Percentiles rank a stretch among this genome's conserved stretches.
These are phyloP conservation scores for Cercospora beticola DNA, from an alignment of 2,329 filamentous ascomycete species.

Conservation along the genomic window DNA sequence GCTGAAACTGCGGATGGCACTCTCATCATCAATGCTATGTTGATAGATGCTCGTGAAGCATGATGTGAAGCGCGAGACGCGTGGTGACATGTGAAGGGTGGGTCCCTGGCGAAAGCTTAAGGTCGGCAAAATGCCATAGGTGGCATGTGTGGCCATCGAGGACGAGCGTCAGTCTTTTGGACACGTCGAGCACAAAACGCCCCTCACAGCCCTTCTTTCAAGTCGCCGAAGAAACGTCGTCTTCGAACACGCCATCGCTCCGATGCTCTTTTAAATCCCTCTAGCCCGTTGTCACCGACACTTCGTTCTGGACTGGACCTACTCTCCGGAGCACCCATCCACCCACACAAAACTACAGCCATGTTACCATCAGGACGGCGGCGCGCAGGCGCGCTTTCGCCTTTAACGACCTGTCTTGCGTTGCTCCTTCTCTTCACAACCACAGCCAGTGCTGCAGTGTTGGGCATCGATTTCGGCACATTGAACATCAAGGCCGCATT, in stretches of 20 bases:
- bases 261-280: conserved; percentile 2
- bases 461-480: conserved; percentile 91
- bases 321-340: background rate
- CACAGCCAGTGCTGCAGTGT: conserved; percentile 65
- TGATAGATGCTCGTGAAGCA: background rate
- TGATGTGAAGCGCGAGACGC: background rate
- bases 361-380: conserved; percentile 31
- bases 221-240: background rate
- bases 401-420: conserved; percentile 22
- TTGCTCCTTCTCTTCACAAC: conserved; percentile 57
- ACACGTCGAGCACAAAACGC: conserved; percentile 9
- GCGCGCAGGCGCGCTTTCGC: conserved; percentile 30
- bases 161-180: conserved; percentile 6
- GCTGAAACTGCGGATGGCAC: too few relatives aligned
- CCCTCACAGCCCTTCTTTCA: background rate
- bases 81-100: conserved; percentile 2
- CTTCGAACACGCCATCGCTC: background rate
- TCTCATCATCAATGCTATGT: too few relatives aligned
- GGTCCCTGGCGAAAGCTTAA: conserved; percentile 1
- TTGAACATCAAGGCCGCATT: conserved; percentile 95
- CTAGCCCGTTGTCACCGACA: background rate
- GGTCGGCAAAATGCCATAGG: conserved; percentile 2
- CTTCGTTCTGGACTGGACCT: background rate
- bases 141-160: conserved; percentile 3
- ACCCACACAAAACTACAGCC: conserved; percentile 8